Evolutionary conservation across 208 protist species (phyloP).

Genomic region (Porcisia deanei): DNA sequence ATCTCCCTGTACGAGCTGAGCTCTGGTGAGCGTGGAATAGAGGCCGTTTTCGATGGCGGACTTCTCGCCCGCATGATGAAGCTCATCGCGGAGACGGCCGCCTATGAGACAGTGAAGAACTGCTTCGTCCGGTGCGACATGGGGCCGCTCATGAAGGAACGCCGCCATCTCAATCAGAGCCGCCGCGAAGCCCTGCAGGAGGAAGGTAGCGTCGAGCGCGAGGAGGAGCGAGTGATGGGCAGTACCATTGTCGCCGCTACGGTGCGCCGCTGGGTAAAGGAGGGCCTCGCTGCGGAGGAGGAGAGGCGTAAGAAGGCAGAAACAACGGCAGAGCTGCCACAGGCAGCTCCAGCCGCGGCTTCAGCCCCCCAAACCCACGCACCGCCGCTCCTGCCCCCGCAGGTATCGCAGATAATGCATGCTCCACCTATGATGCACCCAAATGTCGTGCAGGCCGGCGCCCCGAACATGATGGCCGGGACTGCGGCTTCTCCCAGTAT

Average conservation of each 20-base stretch:
- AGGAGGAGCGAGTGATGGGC: conserved; percentile 75
- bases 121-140: conserved; percentile 76
- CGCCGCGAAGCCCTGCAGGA: conserved; percentile 64
- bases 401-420: conserved; percentile 7
- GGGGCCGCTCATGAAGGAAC: conserved; percentile 76
- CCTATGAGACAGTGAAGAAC: conserved; percentile 72
- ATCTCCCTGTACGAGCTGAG: conserved; percentile 43
- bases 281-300: conserved; percentile 41
- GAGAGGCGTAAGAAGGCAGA: conserved; percentile 30
- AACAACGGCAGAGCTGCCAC: conserved; percentile 3
- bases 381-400: conserved; percentile 4
- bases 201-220: conserved; percentile 46
- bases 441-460: neutral
- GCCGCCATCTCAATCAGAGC: conserved; percentile 48
- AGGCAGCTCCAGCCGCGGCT: neutral
- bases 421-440: neutral
- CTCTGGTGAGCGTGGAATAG: conserved; percentile 56
- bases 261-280: conserved; percentile 60
- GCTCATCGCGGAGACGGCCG: conserved; percentile 71
- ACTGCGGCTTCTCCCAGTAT: neutral
- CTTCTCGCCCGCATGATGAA: conserved; percentile 75
- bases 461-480: neutral
- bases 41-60: conserved; percentile 60
- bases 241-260: conserved; percentile 37
- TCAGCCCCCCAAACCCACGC: conserved; percentile 11